Evolutionary conservation across 257 asterid genomes (phyloP).

Genomic region (Verbascum thapsus): DNA sequence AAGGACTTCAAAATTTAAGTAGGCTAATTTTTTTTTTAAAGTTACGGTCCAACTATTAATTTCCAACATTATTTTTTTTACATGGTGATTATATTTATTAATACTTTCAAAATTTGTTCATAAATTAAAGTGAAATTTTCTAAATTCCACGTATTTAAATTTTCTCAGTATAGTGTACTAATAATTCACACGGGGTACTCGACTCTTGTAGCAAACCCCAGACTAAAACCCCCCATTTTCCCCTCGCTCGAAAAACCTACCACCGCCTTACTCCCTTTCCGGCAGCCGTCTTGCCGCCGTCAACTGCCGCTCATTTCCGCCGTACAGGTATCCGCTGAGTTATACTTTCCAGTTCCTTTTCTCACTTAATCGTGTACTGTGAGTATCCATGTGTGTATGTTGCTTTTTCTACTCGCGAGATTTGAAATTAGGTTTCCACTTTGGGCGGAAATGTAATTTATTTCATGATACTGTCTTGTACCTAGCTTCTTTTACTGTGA

Average conservation of each 20-base stretch:
- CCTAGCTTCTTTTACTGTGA: too few species aligned
- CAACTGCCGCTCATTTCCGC: neutral
- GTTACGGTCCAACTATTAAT: too few species aligned
- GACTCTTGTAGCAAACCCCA: slow-evolving; percentile 13
- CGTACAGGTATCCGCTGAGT: neutral
- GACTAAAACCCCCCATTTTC: neutral
- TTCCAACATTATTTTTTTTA: too few species aligned
- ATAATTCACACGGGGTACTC: too few species aligned
- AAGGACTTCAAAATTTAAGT: too few species aligned
- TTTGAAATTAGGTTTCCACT: neutral
- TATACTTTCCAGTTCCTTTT: neutral
- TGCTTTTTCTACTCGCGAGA: neutral
- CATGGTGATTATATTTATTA: too few species aligned
- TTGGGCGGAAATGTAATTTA: slow-evolving; percentile 4
- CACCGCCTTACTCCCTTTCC: neutral
- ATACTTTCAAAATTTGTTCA: too few species aligned
- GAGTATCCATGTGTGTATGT: neutral
- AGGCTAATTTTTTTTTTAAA: too few species aligned
- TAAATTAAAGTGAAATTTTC: too few species aligned
- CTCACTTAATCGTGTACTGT: neutral
- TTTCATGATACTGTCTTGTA: neutral
- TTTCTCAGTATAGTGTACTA: too few species aligned
- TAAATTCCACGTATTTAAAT: too few species aligned
- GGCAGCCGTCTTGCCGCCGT: neutral
- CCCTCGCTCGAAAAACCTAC: slow-evolving; percentile 5